phyloP scores from a whole-genome alignment of 129 eudicot genomes.

The Flaveria linearis region DNA sequence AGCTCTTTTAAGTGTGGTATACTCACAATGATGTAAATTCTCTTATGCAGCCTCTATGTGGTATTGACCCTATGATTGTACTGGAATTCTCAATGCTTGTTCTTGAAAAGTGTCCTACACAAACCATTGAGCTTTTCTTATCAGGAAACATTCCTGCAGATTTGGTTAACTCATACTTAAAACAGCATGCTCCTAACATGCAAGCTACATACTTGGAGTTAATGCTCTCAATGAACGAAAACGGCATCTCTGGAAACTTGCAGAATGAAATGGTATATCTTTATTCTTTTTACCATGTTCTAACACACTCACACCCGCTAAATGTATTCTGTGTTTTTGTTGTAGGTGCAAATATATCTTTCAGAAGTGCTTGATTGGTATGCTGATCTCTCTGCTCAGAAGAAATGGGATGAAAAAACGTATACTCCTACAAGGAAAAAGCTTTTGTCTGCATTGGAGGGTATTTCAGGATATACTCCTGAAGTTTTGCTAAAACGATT shows the following conservation, averaged over 20 bases:
- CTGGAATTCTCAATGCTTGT: slow-evolving; percentile 94
- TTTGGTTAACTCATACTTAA: slow-evolving; percentile 83
- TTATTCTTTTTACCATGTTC: slow-evolving; percentile 16
- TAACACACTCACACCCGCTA: not conserved
- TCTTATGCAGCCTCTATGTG: slow-evolving; percentile 93
- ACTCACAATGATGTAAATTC: not conserved
- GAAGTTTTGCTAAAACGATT: slow-evolving; percentile 80
- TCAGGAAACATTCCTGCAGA: slow-evolving; percentile 95
- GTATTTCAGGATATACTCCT: slow-evolving; percentile 86
- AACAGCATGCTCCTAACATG: slow-evolving; percentile 96
- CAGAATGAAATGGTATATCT: slow-evolving; percentile 92
- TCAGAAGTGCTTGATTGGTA: slow-evolving; percentile 97
- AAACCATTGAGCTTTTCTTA: slow-evolving; percentile 90
- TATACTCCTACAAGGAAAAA: slow-evolving; percentile 85
- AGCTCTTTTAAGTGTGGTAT: not conserved
- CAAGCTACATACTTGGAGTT: slow-evolving; percentile 91
- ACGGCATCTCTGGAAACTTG: slow-evolving; percentile 84
- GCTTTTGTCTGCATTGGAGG: slow-evolving; percentile 85
- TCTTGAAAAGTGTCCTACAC: slow-evolving; percentile 91
- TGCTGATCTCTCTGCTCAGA: slow-evolving; percentile 63
- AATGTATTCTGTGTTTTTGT: slow-evolving; percentile 8
- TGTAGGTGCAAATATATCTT: slow-evolving; percentile 90
- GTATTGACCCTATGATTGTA: slow-evolving; percentile 91
- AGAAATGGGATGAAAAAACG: slow-evolving; percentile 86
- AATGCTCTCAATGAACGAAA: slow-evolving; percentile 92